phyloP scores from a whole-genome alignment of 2,329 filamentous ascomycete genomes.

The Colletotrichum sp. region DNA sequence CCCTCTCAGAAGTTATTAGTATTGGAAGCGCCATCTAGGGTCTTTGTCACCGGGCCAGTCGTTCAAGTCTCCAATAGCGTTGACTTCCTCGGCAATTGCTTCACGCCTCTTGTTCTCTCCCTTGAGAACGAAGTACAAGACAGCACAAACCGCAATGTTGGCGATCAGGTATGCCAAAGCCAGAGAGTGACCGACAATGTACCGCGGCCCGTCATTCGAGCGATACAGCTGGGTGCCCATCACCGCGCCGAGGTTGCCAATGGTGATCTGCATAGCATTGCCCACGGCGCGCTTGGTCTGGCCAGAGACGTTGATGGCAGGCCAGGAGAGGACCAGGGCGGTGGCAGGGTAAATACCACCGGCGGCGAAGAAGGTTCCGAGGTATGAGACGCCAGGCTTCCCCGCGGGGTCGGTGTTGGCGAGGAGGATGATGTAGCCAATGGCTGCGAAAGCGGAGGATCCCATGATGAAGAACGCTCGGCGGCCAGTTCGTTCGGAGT shows the following conservation, averaged over 20 bases:
- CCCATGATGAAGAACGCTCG: constrained; percentile 69
- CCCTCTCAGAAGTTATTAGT: constrained; percentile 31
- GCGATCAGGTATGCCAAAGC: constrained; percentile 67
- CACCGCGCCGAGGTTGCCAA: constrained; percentile 72
- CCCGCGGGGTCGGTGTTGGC: constrained; percentile 48
- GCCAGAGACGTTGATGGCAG: constrained; percentile 73
- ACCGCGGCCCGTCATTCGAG: constrained; percentile 63
- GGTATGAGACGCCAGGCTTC: constrained; percentile 62
- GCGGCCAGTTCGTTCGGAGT: constrained; percentile 62
- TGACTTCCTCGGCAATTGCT: constrained; percentile 44
- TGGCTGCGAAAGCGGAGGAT: constrained; percentile 58
- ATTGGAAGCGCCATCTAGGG: constrained; percentile 70
- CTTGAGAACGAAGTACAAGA: constrained; percentile 59
- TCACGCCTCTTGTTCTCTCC: constrained; percentile 63
- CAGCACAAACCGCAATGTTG: constrained; percentile 58
- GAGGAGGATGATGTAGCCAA: constrained; percentile 68
- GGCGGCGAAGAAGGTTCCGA: constrained; percentile 67
- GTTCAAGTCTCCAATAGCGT: constrained; percentile 53
- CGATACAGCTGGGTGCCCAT: constrained; percentile 75
- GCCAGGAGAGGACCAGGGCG: constrained; percentile 71
- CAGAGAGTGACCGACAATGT: constrained; percentile 70
- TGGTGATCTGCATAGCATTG: constrained; percentile 74
- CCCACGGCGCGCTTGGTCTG: constrained; percentile 73
- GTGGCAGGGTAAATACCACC: constrained; percentile 72
- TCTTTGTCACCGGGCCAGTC: constrained; percentile 69